Conservation (phyloP, 768 basidiomycete species). For the Tylopilus sp. region DNA sequence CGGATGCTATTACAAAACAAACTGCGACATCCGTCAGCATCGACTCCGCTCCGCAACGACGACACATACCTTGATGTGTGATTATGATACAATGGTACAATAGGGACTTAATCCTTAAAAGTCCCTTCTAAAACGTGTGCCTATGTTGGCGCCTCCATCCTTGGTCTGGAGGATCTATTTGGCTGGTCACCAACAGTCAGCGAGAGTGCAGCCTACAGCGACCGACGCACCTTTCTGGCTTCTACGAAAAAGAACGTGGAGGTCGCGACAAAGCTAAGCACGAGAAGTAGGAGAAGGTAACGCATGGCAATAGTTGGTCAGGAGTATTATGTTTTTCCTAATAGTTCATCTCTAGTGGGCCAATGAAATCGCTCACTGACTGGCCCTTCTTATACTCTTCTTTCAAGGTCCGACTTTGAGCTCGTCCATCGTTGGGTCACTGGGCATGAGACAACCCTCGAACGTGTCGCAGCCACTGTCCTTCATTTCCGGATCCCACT, state of each 20-base stretch:
- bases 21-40: slow-evolving; percentile 6
- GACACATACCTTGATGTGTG: slow-evolving; percentile 11
- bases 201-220: background rate
- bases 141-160: background rate
- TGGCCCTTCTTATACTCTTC: slow-evolving; percentile 22
- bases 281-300: slow-evolving; percentile 27
- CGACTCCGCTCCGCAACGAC: background rate
- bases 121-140: slow-evolving; percentile 17
- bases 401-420: slow-evolving; percentile 22
- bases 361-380: slow-evolving; percentile 4
- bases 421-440: slow-evolving; percentile 1
- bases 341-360: slow-evolving; percentile 30
- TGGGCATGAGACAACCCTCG: slow-evolving; percentile 22
- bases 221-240: slow-evolving; percentile 23
- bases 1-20: slow-evolving; percentile 12
- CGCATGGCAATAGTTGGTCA: slow-evolving; percentile 16
- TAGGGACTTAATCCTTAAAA: slow-evolving; percentile 28
- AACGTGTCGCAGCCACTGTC: slow-evolving; percentile 16
- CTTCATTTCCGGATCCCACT: slow-evolving; percentile 23
- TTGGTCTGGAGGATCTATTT: slow-evolving; percentile 15
- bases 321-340: slow-evolving; percentile 8
- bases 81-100: slow-evolving; percentile 23
- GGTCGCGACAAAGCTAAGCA: slow-evolving; percentile 26
- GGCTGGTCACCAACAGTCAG: slow-evolving; percentile 19
- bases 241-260: slow-evolving; percentile 32